phyloP scores from a whole-genome alignment of 805 yeast species.

The Suhomyces vadensis region DNA sequence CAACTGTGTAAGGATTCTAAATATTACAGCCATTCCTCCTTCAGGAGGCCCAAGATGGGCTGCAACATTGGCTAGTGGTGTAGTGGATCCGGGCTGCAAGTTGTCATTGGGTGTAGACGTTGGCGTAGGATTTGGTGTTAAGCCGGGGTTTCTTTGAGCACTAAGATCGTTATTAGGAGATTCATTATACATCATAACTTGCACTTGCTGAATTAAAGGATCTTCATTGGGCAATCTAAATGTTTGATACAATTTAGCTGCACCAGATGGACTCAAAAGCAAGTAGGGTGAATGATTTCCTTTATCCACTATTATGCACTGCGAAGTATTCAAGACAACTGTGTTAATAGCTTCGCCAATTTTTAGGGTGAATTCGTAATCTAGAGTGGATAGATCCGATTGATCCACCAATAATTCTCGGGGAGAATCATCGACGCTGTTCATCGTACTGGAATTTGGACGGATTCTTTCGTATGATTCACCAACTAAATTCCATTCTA shows the following conservation, averaged over 20 bases:
- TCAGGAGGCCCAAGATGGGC: neutral
- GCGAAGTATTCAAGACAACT: constrained; percentile 36
- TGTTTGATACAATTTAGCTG: constrained; percentile 23
- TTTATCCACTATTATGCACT: constrained; percentile 43
- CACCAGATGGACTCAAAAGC: constrained; percentile 38
- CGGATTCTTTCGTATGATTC: constrained; percentile 24
- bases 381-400: constrained; percentile 23
- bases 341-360: constrained; percentile 13
- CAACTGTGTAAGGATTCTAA: constrained; percentile 1
- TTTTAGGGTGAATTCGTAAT: constrained; percentile 25
- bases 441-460: constrained; percentile 9
- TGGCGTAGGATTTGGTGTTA: neutral
- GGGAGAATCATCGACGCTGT: neutral
- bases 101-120: neutral
- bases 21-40: constrained; percentile 1
- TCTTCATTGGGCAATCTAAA: constrained; percentile 15
- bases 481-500: constrained; percentile 25
- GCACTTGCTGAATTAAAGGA: constrained; percentile 27
- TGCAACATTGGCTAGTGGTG: neutral
- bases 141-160: neutral
- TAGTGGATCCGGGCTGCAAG: neutral
- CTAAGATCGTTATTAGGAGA: neutral
- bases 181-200: constrained; percentile 17
- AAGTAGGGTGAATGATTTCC: constrained; percentile 37
- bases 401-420: constrained; percentile 27